These are phyloP conservation scores for Aphanomyces stellatus DNA, from an alignment of 352 stramenopile species.

Conservation along the genomic window DNA sequence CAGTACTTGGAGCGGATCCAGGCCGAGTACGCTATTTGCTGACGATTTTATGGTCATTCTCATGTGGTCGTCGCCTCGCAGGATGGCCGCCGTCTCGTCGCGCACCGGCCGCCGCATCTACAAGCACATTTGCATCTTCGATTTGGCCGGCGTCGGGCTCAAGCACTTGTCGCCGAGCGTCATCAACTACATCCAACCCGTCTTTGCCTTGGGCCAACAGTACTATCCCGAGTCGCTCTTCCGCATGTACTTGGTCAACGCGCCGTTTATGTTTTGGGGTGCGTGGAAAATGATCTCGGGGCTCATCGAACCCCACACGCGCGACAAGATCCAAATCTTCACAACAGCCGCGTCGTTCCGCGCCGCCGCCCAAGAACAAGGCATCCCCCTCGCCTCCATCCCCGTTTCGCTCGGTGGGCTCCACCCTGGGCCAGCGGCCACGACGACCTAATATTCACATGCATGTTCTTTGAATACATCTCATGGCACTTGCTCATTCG, in stretches of 20 bases:
- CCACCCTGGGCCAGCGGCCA: no score
- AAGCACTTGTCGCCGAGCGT: slow-evolving; percentile 50
- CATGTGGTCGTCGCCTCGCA: not conserved
- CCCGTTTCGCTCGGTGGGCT: slow-evolving; percentile 51
- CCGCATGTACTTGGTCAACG: slow-evolving; percentile 68
- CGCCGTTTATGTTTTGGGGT: slow-evolving; percentile 70
- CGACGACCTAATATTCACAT: no score
- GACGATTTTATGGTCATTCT: not conserved
- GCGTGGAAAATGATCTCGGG: slow-evolving; percentile 64
- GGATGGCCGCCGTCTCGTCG: slow-evolving; percentile 40
- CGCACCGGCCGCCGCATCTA: slow-evolving; percentile 51
- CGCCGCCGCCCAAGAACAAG: slow-evolving; percentile 42
- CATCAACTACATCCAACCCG: slow-evolving; percentile 53
- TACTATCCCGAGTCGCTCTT: slow-evolving; percentile 77
- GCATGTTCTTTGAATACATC: no score
- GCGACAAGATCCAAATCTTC: slow-evolving; percentile 77
- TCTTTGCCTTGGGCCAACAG: slow-evolving; percentile 58
- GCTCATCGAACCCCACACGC: slow-evolving; percentile 59
- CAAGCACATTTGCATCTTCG: slow-evolving; percentile 77
- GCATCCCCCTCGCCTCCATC: slow-evolving; percentile 50
- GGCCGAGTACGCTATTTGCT: slow-evolving; percentile 48
- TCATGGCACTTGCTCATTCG: no score
- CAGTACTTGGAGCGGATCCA: slow-evolving; percentile 78
- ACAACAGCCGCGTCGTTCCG: slow-evolving; percentile 52
- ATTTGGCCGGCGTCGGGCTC: slow-evolving; percentile 58